Conservation (phyloP, 352 stramenopile species). For the Phytophthora litchii region DNA sequence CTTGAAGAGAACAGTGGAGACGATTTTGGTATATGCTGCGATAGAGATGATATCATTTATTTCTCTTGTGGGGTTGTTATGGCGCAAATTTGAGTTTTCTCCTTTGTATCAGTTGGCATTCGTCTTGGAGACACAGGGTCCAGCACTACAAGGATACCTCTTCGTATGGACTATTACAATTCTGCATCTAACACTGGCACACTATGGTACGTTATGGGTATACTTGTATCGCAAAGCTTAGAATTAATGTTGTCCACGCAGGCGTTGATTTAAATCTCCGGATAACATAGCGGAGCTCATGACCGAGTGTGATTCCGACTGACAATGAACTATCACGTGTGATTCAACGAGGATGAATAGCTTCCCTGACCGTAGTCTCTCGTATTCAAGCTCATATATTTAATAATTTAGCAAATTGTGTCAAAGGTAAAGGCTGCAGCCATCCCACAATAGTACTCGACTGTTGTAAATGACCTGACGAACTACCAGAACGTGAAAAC, state of each 20-base stretch:
- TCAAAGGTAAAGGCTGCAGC: too few species aligned
- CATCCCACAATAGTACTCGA: too few species aligned
- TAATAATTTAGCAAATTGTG: too few species aligned
- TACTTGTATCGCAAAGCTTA: neutral
- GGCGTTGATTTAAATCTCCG: slow-evolving; percentile 1
- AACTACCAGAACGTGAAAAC: too few species aligned
- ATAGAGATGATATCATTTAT: slow-evolving; percentile 17
- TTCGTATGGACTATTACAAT: slow-evolving; percentile 34
- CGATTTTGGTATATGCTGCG: slow-evolving; percentile 11
- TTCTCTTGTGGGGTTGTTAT: slow-evolving; percentile 12
- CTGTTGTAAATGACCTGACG: too few species aligned
- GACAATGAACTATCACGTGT: too few species aligned
- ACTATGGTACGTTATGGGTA: slow-evolving; percentile 23
- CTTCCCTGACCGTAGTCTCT: too few species aligned
- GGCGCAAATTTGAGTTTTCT: slow-evolving; percentile 18
- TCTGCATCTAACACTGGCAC: slow-evolving; percentile 29
- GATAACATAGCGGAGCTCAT: too few species aligned
- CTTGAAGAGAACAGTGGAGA: neutral
- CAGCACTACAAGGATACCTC: slow-evolving; percentile 20
- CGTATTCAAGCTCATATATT: too few species aligned
- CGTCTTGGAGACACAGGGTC: slow-evolving; percentile 34
- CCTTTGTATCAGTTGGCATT: slow-evolving; percentile 40
- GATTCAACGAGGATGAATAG: too few species aligned
- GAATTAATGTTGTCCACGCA: neutral
- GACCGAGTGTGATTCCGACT: too few species aligned